Conservation (phyloP, 108 stramenopile genomes). For the Poteriospumella lacustris region DNA sequence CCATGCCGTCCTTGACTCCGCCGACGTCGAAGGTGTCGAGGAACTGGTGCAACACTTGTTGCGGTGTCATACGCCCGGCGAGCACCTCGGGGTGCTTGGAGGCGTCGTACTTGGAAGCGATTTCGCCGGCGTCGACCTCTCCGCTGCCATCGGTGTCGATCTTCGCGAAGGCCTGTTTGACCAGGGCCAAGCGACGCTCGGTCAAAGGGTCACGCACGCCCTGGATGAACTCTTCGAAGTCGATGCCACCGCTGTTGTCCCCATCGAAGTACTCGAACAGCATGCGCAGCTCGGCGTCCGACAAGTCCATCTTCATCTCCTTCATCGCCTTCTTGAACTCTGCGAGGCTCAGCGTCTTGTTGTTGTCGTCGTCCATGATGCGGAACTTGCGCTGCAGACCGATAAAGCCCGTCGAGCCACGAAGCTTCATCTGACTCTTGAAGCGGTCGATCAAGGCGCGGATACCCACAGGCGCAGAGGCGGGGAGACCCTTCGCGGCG, state of each 20-base stretch:
- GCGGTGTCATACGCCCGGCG: conserved; percentile 26
- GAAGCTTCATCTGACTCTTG: background rate
- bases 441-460: background rate
- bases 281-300: conserved; percentile 48
- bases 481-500: background rate
- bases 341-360: conserved; percentile 33
- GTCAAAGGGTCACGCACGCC: conserved; percentile 38
- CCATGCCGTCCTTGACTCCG: conserved; percentile 37
- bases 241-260: conserved; percentile 39
- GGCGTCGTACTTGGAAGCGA: conserved; percentile 38
- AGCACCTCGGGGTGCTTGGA: conserved; percentile 47
- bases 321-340: conserved; percentile 59
- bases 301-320: conserved; percentile 47
- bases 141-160: conserved; percentile 34
- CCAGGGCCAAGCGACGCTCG: conserved; percentile 12
- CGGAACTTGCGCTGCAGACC: conserved; percentile 47
- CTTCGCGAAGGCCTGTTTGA: conserved; percentile 34
- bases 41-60: conserved; percentile 38
- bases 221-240: conserved; percentile 56
- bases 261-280: conserved; percentile 56
- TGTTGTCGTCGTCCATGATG: conserved; percentile 53
- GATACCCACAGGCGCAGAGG: background rate
- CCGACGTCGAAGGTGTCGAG: conserved; percentile 44
- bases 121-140: conserved; percentile 31
- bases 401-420: conserved; percentile 43